These are phyloP conservation scores for Russula virescens DNA, from an alignment of 768 basidiomycete genomes.

Conservation along the genomic window DNA sequence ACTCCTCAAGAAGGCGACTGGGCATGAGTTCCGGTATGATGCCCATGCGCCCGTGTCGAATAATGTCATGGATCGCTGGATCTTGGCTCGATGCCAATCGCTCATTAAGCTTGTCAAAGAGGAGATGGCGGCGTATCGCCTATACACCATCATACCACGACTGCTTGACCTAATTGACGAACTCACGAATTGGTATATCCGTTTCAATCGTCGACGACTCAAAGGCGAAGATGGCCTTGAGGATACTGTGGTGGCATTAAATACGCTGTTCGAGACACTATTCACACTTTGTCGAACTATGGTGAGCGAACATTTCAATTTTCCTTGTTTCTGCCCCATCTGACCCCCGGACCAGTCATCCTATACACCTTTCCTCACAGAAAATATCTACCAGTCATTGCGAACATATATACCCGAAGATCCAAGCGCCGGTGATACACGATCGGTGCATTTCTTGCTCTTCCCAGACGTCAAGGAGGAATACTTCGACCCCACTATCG, in stretches of 20 bases:
- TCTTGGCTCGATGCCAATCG: slow-evolving; percentile 96
- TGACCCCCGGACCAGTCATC: slow-evolving; percentile 59
- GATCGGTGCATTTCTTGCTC: slow-evolving; percentile 91
- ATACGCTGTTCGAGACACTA: slow-evolving; percentile 92
- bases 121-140: slow-evolving; percentile 96
- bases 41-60: slow-evolving; percentile 73
- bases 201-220: slow-evolving; percentile 91
- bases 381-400: slow-evolving; percentile 91
- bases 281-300: slow-evolving; percentile 94
- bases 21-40: slow-evolving; percentile 78
- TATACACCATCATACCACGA: slow-evolving; percentile 97
- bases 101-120: slow-evolving; percentile 85
- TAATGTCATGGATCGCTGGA: slow-evolving; percentile 99
- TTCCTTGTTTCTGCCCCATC: not conserved
- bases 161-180: slow-evolving; percentile 90
- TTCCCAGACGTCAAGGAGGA: slow-evolving; percentile 93
- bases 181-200: slow-evolving; percentile 99
- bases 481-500: slow-evolving; percentile 90
- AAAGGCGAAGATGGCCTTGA: slow-evolving; percentile 93
- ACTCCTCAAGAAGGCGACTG: slow-evolving; percentile 74
- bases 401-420: slow-evolving; percentile 79
- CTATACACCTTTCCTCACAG: slow-evolving; percentile 96
- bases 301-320: slow-evolving; percentile 44
- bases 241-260: slow-evolving; percentile 82
- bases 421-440: slow-evolving; percentile 63